Evolutionary conservation across 2,329 filamentous ascomycete species (phyloP).

Genomic region (Clarireedia sp.): DNA sequence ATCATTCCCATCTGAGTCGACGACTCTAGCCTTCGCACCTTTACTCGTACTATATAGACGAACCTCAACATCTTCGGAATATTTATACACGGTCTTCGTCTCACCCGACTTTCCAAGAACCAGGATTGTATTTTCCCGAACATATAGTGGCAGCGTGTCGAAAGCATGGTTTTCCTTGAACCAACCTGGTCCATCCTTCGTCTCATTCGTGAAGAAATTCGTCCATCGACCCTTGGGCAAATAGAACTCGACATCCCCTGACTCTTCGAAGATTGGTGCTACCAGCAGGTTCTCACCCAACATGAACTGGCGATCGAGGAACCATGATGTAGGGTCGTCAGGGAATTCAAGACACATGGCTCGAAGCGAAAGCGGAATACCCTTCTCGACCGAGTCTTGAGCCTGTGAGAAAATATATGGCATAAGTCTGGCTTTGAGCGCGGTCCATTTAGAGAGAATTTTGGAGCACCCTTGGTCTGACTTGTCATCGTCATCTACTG

Average conservation of each 20-base stretch:
- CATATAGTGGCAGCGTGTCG: slow-evolving; percentile 39
- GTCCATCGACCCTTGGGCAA: slow-evolving; percentile 43
- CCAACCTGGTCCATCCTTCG: slow-evolving; percentile 36
- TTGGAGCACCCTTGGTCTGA: slow-evolving; percentile 40
- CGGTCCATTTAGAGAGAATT: slow-evolving; percentile 37
- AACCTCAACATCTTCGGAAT: slow-evolving; percentile 33
- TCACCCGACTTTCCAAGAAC: slow-evolving; percentile 25
- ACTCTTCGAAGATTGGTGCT: slow-evolving; percentile 50
- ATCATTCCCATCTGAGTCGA: slow-evolving; percentile 36
- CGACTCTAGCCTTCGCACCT: slow-evolving; percentile 36
- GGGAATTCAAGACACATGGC: slow-evolving; percentile 55
- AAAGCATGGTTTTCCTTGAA: slow-evolving; percentile 39
- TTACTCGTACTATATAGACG: slow-evolving; percentile 36
- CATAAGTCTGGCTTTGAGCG: slow-evolving; percentile 47
- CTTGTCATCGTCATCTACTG: slow-evolving; percentile 47
- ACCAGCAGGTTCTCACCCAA: slow-evolving; percentile 48
- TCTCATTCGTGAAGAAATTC: slow-evolving; percentile 38
- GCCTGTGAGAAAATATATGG: slow-evolving; percentile 50
- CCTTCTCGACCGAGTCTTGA: slow-evolving; percentile 38
- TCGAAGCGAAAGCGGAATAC: slow-evolving; percentile 46
- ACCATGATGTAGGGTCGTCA: slow-evolving; percentile 49
- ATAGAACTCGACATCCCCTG: slow-evolving; percentile 49
- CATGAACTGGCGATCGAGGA: slow-evolving; percentile 54
- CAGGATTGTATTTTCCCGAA: slow-evolving; percentile 32
- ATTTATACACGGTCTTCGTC: slow-evolving; percentile 27